A percentile compares a stretch with the other conserved stretches of the same genome.
phyloP scores from a whole-genome alignment of 2,329 filamentous ascomycete genomes.

The Aspergillus ruber region DNA sequence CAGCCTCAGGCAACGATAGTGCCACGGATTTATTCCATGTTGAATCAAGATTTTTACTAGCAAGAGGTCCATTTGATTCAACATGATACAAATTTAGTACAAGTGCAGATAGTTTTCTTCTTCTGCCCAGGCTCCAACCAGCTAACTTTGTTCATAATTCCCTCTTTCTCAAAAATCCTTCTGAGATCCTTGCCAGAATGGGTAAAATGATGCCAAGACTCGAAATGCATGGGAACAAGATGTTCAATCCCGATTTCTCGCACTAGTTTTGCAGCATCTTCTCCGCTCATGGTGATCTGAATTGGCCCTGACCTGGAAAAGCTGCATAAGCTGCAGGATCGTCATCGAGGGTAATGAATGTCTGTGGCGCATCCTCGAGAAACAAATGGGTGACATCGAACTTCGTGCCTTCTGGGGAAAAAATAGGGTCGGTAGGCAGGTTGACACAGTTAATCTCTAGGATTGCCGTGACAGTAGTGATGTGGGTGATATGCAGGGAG shows the following conservation, averaged over 20 bases:
- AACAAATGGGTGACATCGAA: background rate
- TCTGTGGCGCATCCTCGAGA: background rate
- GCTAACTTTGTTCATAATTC: constrained; percentile 26
- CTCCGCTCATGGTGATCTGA: constrained; percentile 43
- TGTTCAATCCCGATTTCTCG: constrained; percentile 36
- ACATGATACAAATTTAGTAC: background rate
- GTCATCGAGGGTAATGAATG: background rate
- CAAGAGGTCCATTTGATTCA: background rate
- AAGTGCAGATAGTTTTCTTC: constrained; percentile 1
- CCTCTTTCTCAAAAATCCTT: constrained; percentile 28
- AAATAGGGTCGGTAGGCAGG: constrained; percentile 40
- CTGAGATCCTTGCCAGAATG: constrained; percentile 27
- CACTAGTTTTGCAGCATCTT: constrained; percentile 34
- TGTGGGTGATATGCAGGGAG: constrained; percentile 34
- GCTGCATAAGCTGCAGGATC: constrained; percentile 15
- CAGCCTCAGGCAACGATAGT: background rate
- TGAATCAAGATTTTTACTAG: no score
- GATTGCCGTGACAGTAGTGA: constrained; percentile 44
- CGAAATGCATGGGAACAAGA: constrained; percentile 45
- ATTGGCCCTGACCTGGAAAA: constrained; percentile 17
- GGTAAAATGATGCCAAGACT: constrained; percentile 42
- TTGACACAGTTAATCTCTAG: constrained; percentile 35
- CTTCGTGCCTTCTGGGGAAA: constrained; percentile 12
- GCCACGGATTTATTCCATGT: no score
- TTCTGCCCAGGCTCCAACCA: constrained; percentile 29